These are phyloP conservation scores for Claviceps sp. DNA, from an alignment of 2,329 filamentous ascomycete genomes.

Conservation along the genomic window DNA sequence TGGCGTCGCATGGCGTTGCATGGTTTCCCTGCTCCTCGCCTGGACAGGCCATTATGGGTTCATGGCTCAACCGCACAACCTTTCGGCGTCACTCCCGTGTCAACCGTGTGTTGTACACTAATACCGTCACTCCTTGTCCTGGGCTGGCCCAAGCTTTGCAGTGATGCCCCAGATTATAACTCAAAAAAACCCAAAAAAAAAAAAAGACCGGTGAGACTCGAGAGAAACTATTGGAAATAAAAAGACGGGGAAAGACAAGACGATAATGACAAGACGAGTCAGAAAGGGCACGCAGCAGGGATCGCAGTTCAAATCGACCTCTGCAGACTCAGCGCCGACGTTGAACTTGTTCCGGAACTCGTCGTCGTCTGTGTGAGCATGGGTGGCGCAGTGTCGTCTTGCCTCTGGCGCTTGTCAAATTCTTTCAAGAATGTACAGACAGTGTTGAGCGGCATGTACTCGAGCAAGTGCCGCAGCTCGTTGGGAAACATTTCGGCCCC, in stretches of 20 bases:
- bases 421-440: constrained; percentile 9
- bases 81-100: too few relatives aligned
- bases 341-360: not conserved
- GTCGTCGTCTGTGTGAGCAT: constrained; percentile 2
- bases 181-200: not conserved
- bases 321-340: not conserved
- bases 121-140: too few relatives aligned
- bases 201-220: too few relatives aligned
- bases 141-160: too few relatives aligned
- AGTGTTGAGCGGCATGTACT: constrained; percentile 9
- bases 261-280: not conserved
- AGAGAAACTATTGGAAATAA: too few relatives aligned
- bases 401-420: constrained; percentile 7
- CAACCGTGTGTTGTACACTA: too few relatives aligned
- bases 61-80: too few relatives aligned
- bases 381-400: not conserved
- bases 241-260: not conserved
- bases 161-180: not conserved
- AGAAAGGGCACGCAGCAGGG: not conserved
- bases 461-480: constrained; percentile 9
- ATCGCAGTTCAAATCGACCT: not conserved
- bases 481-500: constrained; percentile 17
- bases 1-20: not conserved
- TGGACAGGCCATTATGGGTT: not conserved
- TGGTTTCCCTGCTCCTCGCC: not conserved